Base-by-base conservation (phyloP, 208 protist genomes). In the Leishmania tropica region DNA sequence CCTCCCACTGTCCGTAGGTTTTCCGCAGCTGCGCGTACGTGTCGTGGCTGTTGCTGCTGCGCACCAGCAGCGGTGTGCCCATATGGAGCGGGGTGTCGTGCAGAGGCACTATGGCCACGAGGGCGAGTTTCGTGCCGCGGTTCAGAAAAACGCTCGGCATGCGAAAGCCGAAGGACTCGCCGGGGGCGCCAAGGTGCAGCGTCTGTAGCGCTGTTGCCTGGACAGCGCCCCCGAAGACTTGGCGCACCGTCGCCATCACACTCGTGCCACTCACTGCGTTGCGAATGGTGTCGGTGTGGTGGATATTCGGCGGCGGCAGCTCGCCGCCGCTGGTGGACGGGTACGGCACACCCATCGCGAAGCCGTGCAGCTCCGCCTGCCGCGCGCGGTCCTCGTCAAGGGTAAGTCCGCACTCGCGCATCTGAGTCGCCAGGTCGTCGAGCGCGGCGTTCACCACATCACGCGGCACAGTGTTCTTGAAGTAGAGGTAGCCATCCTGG, bases 181-280 rank as follows among this genome's bases (percentile, higher is more conserved):
- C 75, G 0, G 92, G 92, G 6, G 88, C 84, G 8, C 88, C 93
- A 45, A 96, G 86, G 72, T 97, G 92, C 6, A 97, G 83, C 8
- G 90, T 92, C 51, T 96, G 93, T 48, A 96, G 85, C 40, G 87
- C 84, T 3, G 78, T 70, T 28, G 85, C 83, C 2, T 83, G 75
- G n/a, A 97, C 93, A 0, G 90, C 83, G 0, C 89, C 93, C 68
- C 95, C 95, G 85, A 96, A 97, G n/a, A 97, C 88, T 76, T 96
- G 95, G 0, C 93, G 87, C 65, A 96, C 89, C 17, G 91, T 88
- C 1, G 95, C 84, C 95, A 97, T 96, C 10, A 96, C 91, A 74
- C 88, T 96, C 5, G 93, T 94, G 35, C 95, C 93, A 60, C 91
- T 92, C 15, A 94, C 90, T 1, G 93, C 92, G 60, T 80, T 77